These are phyloP conservation scores for Dillenia suffruticosa DNA, from an alignment of 164 flowering plant species.

Conservation along the genomic window DNA sequence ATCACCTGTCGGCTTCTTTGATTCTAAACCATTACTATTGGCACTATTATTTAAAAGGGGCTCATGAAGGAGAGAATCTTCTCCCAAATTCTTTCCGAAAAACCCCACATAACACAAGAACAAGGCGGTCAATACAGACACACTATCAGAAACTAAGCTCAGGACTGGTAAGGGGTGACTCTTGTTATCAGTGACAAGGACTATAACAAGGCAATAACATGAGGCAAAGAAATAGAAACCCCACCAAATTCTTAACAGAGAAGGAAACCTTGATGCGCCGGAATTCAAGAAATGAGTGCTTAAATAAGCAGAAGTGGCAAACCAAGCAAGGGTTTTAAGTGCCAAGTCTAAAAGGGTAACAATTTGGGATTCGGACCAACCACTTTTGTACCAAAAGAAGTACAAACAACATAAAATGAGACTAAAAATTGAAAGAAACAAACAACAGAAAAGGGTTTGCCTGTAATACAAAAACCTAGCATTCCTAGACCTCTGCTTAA, in stretches of 20 bases:
- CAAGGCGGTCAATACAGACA: slow-evolving; percentile 38
- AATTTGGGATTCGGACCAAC: slow-evolving; percentile 46
- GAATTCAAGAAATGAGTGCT: slow-evolving; percentile 19
- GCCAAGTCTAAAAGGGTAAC: slow-evolving; percentile 44
- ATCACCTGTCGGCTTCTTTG: slow-evolving; percentile 24
- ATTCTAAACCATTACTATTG: slow-evolving; percentile 12
- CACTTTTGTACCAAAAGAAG: slow-evolving; percentile 55
- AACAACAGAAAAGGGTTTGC: slow-evolving; percentile 30
- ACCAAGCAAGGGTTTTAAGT: slow-evolving; percentile 44
- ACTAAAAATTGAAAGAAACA: slow-evolving; percentile 41
- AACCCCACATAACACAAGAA: slow-evolving; percentile 48
- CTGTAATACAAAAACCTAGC: slow-evolving; percentile 22
- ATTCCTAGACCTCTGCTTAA: slow-evolving; percentile 16
- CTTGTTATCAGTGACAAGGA: slow-evolving; percentile 26
- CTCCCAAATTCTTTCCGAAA: slow-evolving; percentile 22
- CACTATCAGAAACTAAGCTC: slow-evolving; percentile 36
- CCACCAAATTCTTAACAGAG: slow-evolving; percentile 56
- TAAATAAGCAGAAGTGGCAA: slow-evolving; percentile 37
- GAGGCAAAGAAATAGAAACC: slow-evolving; percentile 36
- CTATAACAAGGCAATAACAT: slow-evolving; percentile 40
- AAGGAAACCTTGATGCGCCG: slow-evolving; percentile 33
- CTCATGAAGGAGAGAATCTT: slow-evolving; percentile 31
- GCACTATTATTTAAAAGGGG: slow-evolving; percentile 52
- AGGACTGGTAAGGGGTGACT: slow-evolving; percentile 15
- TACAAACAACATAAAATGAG: slow-evolving; percentile 32